A percentile compares a stretch with the other conserved stretches of the same genome.
phyloP scores from a whole-genome alignment of 192 early-diverging fungal species.

The Coemansia sp. region DNA sequence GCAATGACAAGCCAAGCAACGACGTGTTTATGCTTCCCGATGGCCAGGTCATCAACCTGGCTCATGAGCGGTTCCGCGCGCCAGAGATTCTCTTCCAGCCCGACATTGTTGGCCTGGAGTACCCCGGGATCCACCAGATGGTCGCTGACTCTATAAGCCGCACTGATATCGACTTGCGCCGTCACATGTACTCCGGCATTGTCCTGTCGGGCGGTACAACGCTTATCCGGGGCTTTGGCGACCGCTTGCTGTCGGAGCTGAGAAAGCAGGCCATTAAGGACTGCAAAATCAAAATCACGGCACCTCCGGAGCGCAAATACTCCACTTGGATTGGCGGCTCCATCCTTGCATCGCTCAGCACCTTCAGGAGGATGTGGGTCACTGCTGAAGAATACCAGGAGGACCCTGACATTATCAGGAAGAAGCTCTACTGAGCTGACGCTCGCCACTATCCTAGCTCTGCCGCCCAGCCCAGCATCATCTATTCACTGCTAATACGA shows the following conservation, averaged over 20 bases:
- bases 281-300: slow-evolving; percentile 96
- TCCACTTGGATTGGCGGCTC: slow-evolving; percentile 98
- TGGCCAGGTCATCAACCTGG: slow-evolving; percentile 59
- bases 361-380: slow-evolving; percentile 99
- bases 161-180: slow-evolving; percentile 92
- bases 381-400: slow-evolving; percentile 97
- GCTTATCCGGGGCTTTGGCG: slow-evolving; percentile 87
- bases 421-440: slow-evolving; percentile 64
- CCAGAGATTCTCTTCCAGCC: slow-evolving; percentile 97
- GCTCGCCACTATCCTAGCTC: neutral
- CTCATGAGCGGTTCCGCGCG: slow-evolving; percentile 87
- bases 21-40: slow-evolving; percentile 49
- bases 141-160: slow-evolving; percentile 90
- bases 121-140: slow-evolving; percentile 89
- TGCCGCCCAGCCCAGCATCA: neutral
- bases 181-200: slow-evolving; percentile 81
- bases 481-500: neutral
- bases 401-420: slow-evolving; percentile 90
- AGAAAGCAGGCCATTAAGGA: slow-evolving; percentile 88
- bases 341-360: slow-evolving; percentile 90
- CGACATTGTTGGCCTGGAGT: slow-evolving; percentile 89
- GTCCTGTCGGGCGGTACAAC: slow-evolving; percentile 98
- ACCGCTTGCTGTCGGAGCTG: slow-evolving; percentile 86
- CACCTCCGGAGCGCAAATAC: slow-evolving; percentile 97
- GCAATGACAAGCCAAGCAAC: slow-evolving; percentile 28